Base-by-base conservation (phyloP, 495 filamentous ascomycete species). In the Neurospora africana region DNA sequence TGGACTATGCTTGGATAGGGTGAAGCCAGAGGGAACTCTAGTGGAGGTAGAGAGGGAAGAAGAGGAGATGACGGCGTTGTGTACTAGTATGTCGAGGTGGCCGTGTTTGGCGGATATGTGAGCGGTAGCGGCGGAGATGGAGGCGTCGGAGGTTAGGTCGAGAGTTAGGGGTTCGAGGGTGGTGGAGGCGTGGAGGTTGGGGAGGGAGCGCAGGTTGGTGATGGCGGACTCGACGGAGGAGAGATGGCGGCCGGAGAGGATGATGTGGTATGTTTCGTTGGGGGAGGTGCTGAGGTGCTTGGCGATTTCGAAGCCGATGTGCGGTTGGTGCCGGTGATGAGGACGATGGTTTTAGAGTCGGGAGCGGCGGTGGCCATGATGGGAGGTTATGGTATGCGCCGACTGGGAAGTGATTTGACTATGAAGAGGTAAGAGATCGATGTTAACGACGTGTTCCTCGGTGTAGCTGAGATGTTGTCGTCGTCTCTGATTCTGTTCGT, bases 91-190 rank as follows among this genome's bases (percentile, higher is more conserved):
- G 74, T 89, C 87, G 0, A 89, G 73, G 35, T 77, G 80, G 33
- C 84, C 85, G 70, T 82, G 79, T 19, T 78, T 78, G 19, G 72
- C 17, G 3, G 70, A 15, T 15, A 89, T 76, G 0, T 78, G 69
- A 3, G 83, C 84, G 7, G 70, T 69, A 23, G 83, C 84, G 7
- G 70, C 70, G 30, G 83, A 69, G 69, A 89, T 87, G 17, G 86
- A 88, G n/a, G 81, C 79, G 73, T 89, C 86, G 1, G 82, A 81
- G 61, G 80, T 81, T 17, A 90, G 79, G 75, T 90, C 87, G 10
- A 89, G 33, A 11, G 70, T 30, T 1, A 80, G 38, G 5, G 37
- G 11, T 21, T 78, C 76, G 23, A 75, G 35, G 0, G 74, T 75
- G 4, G 68, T 44, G 41, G 73, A 73, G 53, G 23, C 13, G 53